Evolutionary conservation across 1,284 basidiomycete species (phyloP), one percentile per base, ranked within the genome.

Genomic region (Agaricales sp.): DNA sequence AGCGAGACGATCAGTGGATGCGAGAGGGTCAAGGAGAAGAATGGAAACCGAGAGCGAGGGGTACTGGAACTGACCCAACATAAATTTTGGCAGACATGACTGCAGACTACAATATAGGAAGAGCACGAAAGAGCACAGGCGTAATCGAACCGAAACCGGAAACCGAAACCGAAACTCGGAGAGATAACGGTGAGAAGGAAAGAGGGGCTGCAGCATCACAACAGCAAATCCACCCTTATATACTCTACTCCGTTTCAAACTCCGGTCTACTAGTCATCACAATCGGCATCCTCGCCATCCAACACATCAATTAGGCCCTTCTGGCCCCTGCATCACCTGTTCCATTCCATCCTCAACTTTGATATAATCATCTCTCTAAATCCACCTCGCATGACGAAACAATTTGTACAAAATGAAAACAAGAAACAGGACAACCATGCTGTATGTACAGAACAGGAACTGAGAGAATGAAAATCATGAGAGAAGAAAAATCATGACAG

Each of bases 81-180:
- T 88, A 88, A 67, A 88, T 77, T 73, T 88, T 88, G 63, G 82
- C 70, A 35, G 46, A 19, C 25, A 47, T 38, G 80, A 75, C n/a
- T n/a, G n/a, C 79, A 82, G 83, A 69, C 73, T 66, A 65, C 59
- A 62, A 69, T 73, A 73, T 62, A 70, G 67, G 67, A 69, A 57
- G 57, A 63, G 52, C 6, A 16, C 39, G 18, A 35, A 35, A n/a
- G 30, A 35, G n/a, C n/a, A n/a, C n/a, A n/a, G n/a, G n/a, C n/a
- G n/a, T n/a, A n/a, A n/a, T n/a, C n/a, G 26, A 30, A 30, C 26
- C 26, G 6, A 14, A 63, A 69, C 65, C 62, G 60, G 61, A 68
- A 69, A 64, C 63, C 63, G 68, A 70, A 68, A 67, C 67, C 67
- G 63, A 67, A 74, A 73, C 68, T 69, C 64, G 64, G 59, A 63